These are phyloP conservation scores for Rhodotorula sphaerocarpa DNA, from an alignment of 768 basidiomycete genomes.

Conservation along the genomic window DNA sequence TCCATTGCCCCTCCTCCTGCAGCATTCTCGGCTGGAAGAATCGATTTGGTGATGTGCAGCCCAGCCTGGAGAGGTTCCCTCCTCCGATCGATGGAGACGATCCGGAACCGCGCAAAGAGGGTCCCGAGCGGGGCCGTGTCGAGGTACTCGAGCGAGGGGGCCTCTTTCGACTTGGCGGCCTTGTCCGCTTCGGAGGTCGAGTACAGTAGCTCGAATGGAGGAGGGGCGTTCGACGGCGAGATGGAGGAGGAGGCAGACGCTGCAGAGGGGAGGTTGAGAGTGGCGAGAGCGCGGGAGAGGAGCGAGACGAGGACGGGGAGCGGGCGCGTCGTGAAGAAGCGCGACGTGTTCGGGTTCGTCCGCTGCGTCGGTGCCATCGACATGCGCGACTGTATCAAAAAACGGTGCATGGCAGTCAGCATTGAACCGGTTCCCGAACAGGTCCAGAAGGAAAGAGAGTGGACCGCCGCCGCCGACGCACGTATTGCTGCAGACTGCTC, in stretches of 20 bases:
- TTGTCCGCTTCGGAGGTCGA: background rate
- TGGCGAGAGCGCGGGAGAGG: conserved; percentile 4
- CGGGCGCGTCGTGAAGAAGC: conserved; percentile 51
- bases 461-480: conserved; percentile 51
- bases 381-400: conserved; percentile 50
- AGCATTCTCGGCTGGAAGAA: conserved; percentile 1
- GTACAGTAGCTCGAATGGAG: conserved; percentile 3
- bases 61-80: conserved; percentile 2
- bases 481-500: conserved; percentile 70
- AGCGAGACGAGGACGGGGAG: conserved; percentile 8
- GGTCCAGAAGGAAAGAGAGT: background rate
- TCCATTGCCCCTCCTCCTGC: background rate
- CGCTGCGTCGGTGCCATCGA: conserved; percentile 35
- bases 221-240: background rate
- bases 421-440: background rate
- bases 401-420: background rate
- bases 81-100: conserved; percentile 16
- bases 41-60: conserved; percentile 12
- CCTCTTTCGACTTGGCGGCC: background rate
- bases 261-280: background rate
- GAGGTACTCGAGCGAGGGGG: background rate
- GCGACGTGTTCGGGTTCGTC: conserved; percentile 65
- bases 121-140: background rate
- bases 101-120: conserved; percentile 9
- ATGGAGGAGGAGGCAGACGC: background rate